Conservation (phyloP, 768 basidiomycete genomes). For the Mycena crocata region DNA sequence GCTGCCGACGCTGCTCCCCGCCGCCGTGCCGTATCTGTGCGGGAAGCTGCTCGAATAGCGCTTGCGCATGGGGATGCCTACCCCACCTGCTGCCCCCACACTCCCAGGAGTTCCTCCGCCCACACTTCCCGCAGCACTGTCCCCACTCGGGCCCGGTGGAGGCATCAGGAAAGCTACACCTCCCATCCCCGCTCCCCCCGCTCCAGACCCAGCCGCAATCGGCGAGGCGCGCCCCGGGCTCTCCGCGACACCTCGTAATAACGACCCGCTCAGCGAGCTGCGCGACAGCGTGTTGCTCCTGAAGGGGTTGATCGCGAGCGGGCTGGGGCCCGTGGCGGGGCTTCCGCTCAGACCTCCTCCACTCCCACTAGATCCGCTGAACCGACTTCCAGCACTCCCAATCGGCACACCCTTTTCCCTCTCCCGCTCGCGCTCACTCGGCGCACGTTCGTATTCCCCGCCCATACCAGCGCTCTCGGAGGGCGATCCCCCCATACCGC, state of each 20-base stretch:
- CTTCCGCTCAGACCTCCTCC: conserved; percentile 4
- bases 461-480: background rate
- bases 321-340: conserved; percentile 9
- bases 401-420: conserved; percentile 32
- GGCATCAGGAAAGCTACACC: conserved; percentile 28
- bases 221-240: conserved; percentile 22
- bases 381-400: conserved; percentile 1
- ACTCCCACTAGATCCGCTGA: background rate
- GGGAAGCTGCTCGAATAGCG: conserved; percentile 85
- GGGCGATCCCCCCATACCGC: no score
- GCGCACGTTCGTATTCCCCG: conserved; percentile 6
- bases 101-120: conserved; percentile 33
- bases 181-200: conserved; percentile 26
- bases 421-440: conserved; percentile 31
- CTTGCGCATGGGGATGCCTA: conserved; percentile 52
- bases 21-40: conserved; percentile 63
- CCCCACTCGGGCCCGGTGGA: conserved; percentile 29
- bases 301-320: conserved; percentile 38
- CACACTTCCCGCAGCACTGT: conserved; percentile 25
- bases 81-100: conserved; percentile 13
- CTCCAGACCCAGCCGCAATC: background rate
- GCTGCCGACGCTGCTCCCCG: conserved; percentile 48
- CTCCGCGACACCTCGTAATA: conserved; percentile 27
- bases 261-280: conserved; percentile 26
- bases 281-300: conserved; percentile 44